Conservation (phyloP, 257 asterid species). For the Echites panduratus region DNA sequence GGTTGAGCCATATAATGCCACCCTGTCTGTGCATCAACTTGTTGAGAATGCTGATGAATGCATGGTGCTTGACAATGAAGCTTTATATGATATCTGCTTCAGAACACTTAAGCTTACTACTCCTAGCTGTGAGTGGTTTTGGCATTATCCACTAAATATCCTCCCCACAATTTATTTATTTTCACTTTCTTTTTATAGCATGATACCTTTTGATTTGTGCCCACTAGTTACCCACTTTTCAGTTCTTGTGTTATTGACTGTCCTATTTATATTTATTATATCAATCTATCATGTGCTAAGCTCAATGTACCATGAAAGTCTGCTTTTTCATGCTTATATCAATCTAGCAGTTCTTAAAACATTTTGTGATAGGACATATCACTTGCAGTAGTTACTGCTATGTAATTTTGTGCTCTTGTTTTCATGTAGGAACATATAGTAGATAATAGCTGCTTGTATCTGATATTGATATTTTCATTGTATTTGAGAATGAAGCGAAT, state of each 20-base stretch:
- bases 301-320: background rate
- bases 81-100: constrained; percentile 14
- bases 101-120: constrained; percentile 16
- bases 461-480: background rate
- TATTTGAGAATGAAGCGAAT: background rate
- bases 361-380: background rate
- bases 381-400: background rate
- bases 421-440: background rate
- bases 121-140: constrained; percentile 15
- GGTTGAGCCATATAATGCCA: constrained; percentile 16
- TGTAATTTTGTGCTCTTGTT: background rate
- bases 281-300: too few species aligned
- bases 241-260: too few species aligned
- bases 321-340: background rate
- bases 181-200: background rate
- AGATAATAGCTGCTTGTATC: background rate
- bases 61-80: constrained; percentile 17
- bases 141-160: background rate
- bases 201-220: background rate
- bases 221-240: too few species aligned
- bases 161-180: background rate
- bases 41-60: constrained; percentile 18
- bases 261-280: too few species aligned
- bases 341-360: background rate
- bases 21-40: constrained; percentile 14